These are phyloP conservation scores for Neonectria sp. DNA, from an alignment of 2,329 filamentous ascomycete species.

Conservation along the genomic window DNA sequence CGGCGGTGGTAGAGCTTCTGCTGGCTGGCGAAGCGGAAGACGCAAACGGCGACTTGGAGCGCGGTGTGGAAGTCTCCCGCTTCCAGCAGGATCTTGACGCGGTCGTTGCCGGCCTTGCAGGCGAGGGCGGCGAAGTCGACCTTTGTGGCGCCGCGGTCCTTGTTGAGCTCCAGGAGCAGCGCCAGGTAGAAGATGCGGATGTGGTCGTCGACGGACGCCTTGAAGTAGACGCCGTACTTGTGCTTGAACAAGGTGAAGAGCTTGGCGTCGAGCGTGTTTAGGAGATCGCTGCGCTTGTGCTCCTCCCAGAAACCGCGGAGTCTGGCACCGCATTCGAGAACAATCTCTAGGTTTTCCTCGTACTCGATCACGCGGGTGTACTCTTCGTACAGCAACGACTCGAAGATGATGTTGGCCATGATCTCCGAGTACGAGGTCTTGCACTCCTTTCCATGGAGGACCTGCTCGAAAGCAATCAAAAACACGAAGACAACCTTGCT, in stretches of 20 bases:
- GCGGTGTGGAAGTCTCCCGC: constrained; percentile 57
- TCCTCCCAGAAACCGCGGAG: constrained; percentile 46
- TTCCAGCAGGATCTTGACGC: constrained; percentile 55
- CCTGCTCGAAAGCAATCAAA: constrained; percentile 61
- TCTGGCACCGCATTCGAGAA: constrained; percentile 45
- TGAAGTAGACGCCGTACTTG: constrained; percentile 49
- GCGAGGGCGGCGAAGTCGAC: constrained; percentile 57
- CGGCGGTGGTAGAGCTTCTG: constrained; percentile 59
- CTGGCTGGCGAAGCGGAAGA: constrained; percentile 59
- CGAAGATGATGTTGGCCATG: constrained; percentile 46
- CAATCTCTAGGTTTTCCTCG: constrained; percentile 38
- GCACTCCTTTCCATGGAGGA: constrained; percentile 52
- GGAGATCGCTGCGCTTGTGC: constrained; percentile 50
- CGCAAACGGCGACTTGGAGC: constrained; percentile 59
- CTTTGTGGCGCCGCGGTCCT: constrained; percentile 49
- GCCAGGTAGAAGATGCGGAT: constrained; percentile 58
- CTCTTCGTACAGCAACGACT: constrained; percentile 44
- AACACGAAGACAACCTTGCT: constrained; percentile 60
- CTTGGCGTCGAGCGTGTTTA: constrained; percentile 54
- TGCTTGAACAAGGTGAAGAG: constrained; percentile 57
- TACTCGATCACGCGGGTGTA: constrained; percentile 42
- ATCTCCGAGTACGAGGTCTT: constrained; percentile 59
- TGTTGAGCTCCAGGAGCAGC: constrained; percentile 57
- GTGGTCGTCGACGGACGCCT: constrained; percentile 48
- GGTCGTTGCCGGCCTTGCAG: constrained; percentile 49